phyloP scores from a whole-genome alignment of 2,329 filamentous ascomycete species.

The Exophiala aquamarina region DNA sequence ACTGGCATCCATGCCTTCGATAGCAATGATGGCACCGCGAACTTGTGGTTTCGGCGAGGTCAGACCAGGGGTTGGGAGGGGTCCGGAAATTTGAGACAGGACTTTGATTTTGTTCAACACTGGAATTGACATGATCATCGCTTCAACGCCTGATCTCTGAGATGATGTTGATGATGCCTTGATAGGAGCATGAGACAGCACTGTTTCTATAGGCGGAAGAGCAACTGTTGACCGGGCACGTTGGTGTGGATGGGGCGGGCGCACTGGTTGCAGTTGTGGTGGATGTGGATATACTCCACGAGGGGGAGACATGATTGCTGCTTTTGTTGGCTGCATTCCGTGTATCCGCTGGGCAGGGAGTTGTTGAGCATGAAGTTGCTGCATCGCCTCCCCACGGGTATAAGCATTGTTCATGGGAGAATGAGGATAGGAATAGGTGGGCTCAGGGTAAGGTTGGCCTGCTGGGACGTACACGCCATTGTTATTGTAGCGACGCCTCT shows the following conservation, averaged over 20 bases:
- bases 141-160: slow-evolving; percentile 49
- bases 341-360: slow-evolving; percentile 8
- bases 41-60: slow-evolving; percentile 40
- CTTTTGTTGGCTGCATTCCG: slow-evolving; percentile 11
- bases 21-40: slow-evolving; percentile 77
- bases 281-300: slow-evolving; percentile 21
- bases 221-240: slow-evolving; percentile 47
- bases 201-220: slow-evolving; percentile 55
- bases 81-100: slow-evolving; percentile 72
- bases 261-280: slow-evolving; percentile 28
- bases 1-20: slow-evolving; percentile 71
- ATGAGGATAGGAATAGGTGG: slow-evolving; percentile 26
- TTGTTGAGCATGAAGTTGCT: slow-evolving; percentile 10
- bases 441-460: slow-evolving; percentile 35
- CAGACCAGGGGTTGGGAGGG: slow-evolving; percentile 48
- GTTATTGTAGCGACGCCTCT: slow-evolving; percentile 62
- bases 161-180: slow-evolving; percentile 21
- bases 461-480: slow-evolving; percentile 41
- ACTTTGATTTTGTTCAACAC: slow-evolving; percentile 75
- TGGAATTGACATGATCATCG: slow-evolving; percentile 73
- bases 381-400: slow-evolving; percentile 25
- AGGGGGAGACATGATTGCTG: slow-evolving; percentile 26
- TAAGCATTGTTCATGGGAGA: slow-evolving; percentile 36
- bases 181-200: slow-evolving; percentile 28
- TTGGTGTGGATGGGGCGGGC: slow-evolving; percentile 44